Evolutionary conservation across 2,329 filamentous ascomycete genomes (phyloP).

Genomic region (Aspergillus novofumigatus): DNA sequence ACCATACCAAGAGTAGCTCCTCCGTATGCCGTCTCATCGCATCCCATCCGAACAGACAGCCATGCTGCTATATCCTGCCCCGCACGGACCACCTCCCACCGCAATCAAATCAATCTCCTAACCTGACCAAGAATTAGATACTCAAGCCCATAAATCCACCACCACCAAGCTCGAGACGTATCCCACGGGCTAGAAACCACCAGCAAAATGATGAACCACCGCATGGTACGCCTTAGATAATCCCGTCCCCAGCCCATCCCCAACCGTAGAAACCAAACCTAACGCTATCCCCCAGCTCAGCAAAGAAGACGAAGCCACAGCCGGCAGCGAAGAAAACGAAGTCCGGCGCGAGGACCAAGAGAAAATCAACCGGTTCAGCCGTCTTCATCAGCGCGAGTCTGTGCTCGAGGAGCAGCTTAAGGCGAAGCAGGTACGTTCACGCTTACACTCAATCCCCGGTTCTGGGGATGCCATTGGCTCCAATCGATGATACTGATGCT

Average conservation of each 20-base stretch:
- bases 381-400: constrained; percentile 82
- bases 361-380: constrained; percentile 97
- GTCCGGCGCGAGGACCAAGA: constrained; percentile 96
- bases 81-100: not conserved
- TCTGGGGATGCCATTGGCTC: not conserved
- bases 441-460: not conserved
- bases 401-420: constrained; percentile 75
- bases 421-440: constrained; percentile 59
- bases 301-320: constrained; percentile 79
- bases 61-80: not conserved
- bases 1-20: too few species aligned
- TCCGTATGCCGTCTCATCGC: too few species aligned
- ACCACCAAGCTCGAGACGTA: not conserved
- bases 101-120: not conserved
- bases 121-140: not conserved
- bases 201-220: constrained; percentile 51
- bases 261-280: constrained; percentile 1
- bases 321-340: constrained; percentile 76
- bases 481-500: not conserved
- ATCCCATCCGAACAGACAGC: too few species aligned
- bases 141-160: not conserved
- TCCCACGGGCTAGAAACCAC: too few species aligned
- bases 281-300: constrained; percentile 63
- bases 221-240: constrained; percentile 50
- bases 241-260: not conserved